Percentiles rank a stretch among this genome's conserved stretches.
These are phyloP conservation scores for Nothophaeocryptopus gaeumannii DNA, from an alignment of 2,329 filamentous ascomycete species.

Conservation along the genomic window DNA sequence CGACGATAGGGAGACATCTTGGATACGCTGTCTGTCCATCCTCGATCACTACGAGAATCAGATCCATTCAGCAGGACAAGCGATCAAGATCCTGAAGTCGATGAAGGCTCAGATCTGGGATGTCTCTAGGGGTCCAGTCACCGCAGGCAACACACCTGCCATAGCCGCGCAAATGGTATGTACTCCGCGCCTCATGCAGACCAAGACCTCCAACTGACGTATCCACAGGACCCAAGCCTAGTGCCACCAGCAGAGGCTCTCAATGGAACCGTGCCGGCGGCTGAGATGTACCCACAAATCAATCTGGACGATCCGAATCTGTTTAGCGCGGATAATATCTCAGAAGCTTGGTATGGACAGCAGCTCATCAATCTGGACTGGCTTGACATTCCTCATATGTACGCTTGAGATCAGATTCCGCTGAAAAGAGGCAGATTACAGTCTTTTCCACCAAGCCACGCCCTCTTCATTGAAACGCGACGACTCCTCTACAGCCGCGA, in stretches of 20 bases:
- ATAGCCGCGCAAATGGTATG: too few species aligned
- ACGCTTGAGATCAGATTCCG: constrained; percentile 2
- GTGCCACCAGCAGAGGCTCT: neutral
- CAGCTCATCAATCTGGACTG: constrained; percentile 28
- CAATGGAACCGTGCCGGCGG: constrained; percentile 4
- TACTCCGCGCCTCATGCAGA: too few species aligned
- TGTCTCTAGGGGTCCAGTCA: constrained; percentile 4
- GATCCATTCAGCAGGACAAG: constrained; percentile 25
- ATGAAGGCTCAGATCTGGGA: constrained; percentile 22
- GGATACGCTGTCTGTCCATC: constrained; percentile 23
- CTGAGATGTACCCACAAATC: constrained; percentile 15
- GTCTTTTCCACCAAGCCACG: too few species aligned
- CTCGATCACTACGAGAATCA: constrained; percentile 26
- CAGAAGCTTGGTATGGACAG: constrained; percentile 27
- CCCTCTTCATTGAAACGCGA: too few species aligned
- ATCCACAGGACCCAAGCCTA: too few species aligned
- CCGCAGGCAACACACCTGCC: neutral
- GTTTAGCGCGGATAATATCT: constrained; percentile 26
- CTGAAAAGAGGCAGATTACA: too few species aligned
- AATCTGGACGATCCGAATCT: constrained; percentile 22
- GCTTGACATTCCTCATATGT: constrained; percentile 22
- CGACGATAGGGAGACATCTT: constrained; percentile 21
- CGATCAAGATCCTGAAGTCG: constrained; percentile 22
- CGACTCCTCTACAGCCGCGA: constrained; percentile 1
- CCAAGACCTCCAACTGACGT: neutral